phyloP scores from a whole-genome alignment of 441 rosid species.

The Lepidium campestre region DNA sequence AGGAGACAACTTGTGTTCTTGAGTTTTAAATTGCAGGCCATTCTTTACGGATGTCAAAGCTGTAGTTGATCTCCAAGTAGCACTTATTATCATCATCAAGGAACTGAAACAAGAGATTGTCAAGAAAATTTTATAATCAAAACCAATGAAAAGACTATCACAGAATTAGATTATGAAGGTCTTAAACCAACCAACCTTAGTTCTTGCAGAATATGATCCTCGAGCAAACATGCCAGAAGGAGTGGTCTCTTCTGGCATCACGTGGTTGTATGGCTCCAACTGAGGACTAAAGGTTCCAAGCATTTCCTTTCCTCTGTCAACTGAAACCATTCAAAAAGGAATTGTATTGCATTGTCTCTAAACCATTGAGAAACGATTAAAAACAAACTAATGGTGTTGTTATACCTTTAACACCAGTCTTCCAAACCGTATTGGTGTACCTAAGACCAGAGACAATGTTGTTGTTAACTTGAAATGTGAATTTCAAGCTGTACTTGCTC shows the following conservation, averaged over 20 bases:
- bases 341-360: background rate
- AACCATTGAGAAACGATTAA: background rate
- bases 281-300: constrained; percentile 85
- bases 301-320: constrained; percentile 74
- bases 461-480: constrained; percentile 62
- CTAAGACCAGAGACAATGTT: constrained; percentile 86
- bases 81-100: constrained; percentile 31
- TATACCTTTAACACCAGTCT: constrained; percentile 67
- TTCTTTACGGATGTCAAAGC: constrained; percentile 31
- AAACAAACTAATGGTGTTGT: background rate
- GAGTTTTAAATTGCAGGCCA: constrained; percentile 25
- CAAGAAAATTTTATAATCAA: background rate
- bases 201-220: constrained; percentile 70
- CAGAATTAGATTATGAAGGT: background rate
- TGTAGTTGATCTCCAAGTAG: constrained; percentile 30
- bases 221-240: constrained; percentile 78
- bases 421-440: constrained; percentile 79
- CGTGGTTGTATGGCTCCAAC: constrained; percentile 56
- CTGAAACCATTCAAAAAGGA: constrained; percentile 26
- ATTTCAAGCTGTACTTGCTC: constrained; percentile 61
- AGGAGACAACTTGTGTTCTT: background rate
- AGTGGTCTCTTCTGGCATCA: constrained; percentile 60
- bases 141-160: background rate
- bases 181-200: constrained; percentile 41
- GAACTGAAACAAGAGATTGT: constrained; percentile 22